phyloP scores from a whole-genome alignment of 2,329 filamentous ascomycete species.

The Apiospora koreana region DNA sequence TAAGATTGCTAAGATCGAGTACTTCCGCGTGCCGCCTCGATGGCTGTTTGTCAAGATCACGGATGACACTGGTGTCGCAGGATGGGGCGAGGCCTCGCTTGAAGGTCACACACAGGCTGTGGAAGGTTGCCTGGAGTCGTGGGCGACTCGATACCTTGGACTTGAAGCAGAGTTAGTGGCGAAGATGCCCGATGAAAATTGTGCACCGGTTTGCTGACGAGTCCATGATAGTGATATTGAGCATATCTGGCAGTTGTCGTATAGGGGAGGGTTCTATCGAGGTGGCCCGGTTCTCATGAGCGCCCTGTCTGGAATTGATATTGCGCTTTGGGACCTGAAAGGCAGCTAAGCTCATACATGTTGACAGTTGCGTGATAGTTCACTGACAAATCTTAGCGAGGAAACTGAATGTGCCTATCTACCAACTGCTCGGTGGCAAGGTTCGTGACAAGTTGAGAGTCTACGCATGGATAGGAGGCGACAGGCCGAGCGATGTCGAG shows the following conservation, averaged over 20 bases:
- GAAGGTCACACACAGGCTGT: conserved; percentile 75
- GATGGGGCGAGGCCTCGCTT: conserved; percentile 75
- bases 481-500: conserved; percentile 68
- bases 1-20: conserved; percentile 67
- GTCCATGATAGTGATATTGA: conserved; percentile 64
- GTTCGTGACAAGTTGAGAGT: conserved; percentile 70
- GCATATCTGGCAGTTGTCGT: conserved; percentile 76
- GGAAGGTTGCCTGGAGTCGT: conserved; percentile 71
- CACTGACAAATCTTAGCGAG: conserved; percentile 33
- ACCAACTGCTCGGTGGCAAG: conserved; percentile 74
- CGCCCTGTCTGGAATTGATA: conserved; percentile 75
- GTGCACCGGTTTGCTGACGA: neutral
- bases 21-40: conserved; percentile 72
- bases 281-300: conserved; percentile 82
- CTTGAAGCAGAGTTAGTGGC: conserved; percentile 69
- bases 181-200: no score
- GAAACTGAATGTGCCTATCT: conserved; percentile 63
- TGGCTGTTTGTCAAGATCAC: conserved; percentile 80
- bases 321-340: conserved; percentile 80
- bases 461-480: conserved; percentile 79
- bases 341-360: conserved; percentile 26
- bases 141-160: conserved; percentile 61
- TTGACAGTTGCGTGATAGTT: neutral
- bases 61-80: conserved; percentile 63
- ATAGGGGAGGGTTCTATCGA: conserved; percentile 72